Evolutionary conservation across 176 grass and related monocot genomes (phyloP).

Genomic region (Oryza coarctata): DNA sequence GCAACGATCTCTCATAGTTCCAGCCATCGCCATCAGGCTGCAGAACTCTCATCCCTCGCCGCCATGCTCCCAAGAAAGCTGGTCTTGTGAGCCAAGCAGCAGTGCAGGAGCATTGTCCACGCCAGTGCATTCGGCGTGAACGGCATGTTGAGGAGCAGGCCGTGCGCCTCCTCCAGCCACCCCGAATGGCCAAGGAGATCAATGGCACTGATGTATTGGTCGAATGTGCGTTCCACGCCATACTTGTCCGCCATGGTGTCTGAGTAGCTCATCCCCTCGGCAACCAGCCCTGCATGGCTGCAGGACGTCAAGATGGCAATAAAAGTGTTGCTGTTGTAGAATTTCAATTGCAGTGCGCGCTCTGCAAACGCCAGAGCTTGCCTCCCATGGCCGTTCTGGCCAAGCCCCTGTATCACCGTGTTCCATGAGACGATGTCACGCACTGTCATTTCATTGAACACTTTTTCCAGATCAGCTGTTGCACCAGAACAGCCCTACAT

Average conservation of each 20-base stretch:
- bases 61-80: conserved; percentile 26
- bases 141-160: conserved; percentile 37
- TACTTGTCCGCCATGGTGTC: conserved; percentile 46
- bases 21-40: not conserved
- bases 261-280: conserved; percentile 48
- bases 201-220: conserved; percentile 41
- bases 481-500: conserved; percentile 56
- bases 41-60: conserved; percentile 30
- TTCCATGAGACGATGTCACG: conserved; percentile 55
- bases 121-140: conserved; percentile 30
- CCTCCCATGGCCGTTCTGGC: conserved; percentile 45
- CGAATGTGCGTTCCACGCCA: conserved; percentile 35
- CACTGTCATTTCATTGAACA: conserved; percentile 42
- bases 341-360: conserved; percentile 28
- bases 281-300: conserved; percentile 46
- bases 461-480: conserved; percentile 27
- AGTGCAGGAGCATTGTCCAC: conserved; percentile 60
- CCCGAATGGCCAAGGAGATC: conserved; percentile 60
- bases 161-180: conserved; percentile 43
- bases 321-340: conserved; percentile 53
- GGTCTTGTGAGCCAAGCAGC: conserved; percentile 46
- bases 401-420: conserved; percentile 59
- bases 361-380: conserved; percentile 38
- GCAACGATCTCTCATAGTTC: conserved; percentile 39
- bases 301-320: conserved; percentile 51